Evolutionary conservation across 371 early-diverging fungal genomes (phyloP), one percentile per base, ranked within the genome.

Genomic region (Apophysomyces ossiformis): DNA sequence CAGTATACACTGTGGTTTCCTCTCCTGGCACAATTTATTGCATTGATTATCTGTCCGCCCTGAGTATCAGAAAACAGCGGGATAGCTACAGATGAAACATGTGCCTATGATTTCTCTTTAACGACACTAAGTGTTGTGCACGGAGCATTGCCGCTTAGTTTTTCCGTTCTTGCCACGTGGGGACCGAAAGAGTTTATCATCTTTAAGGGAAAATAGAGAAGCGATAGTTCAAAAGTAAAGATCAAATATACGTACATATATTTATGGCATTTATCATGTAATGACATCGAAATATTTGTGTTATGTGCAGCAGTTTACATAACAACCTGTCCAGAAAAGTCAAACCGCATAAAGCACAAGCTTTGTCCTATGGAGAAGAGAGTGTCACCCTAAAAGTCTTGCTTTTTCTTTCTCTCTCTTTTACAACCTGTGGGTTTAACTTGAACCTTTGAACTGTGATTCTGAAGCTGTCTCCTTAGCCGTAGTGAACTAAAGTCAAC

Each of bases 231-330:
- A 50, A 21, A 50, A 50, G 5, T 16, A 26, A 26, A 26, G 32
- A 26, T 26, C 32, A 26, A 26, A 26, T 26, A 26, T 26, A 26
- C 32, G 32, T 26, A 26, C 32, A 26, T 26, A 26, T 26, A 26
- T 26, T 1, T 26, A 26, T 26, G 32, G 32, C 32, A 26, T 26
- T 26, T 26, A 26, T 26, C 32, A 2, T 26, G 32, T 26, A 26
- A 26, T 26, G 32, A 21, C 9, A 50, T 16, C 9, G 18, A 50
- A 50, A 50, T 50, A 50, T 50, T 16, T 50, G 54, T 26, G 54
- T 26, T 50, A 26, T 26, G 21, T 50, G 54, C 54, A 50, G 54
- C 54, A 50, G 54, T 50, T 50, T n/a, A 50, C 21, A 50, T 50
- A 50, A 21, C 54, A n/a, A 32, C n/a, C 54, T 50, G 21, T 50